Evolutionary conservation across 2,329 filamentous ascomycete genomes (phyloP).

Genomic region (Calcarisporium arbuscula): DNA sequence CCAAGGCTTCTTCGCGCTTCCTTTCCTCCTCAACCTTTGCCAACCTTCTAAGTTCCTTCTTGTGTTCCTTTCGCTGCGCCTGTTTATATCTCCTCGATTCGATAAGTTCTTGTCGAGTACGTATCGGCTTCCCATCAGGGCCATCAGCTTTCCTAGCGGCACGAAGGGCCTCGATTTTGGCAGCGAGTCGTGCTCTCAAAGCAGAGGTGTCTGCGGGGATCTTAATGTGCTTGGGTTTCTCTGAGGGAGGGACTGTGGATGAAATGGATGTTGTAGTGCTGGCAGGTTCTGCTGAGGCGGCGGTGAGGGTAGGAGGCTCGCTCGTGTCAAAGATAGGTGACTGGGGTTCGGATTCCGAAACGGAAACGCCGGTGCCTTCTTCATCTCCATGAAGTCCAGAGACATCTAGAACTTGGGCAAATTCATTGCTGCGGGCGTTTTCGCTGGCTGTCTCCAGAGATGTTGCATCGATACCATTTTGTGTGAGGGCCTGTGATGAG

Average conservation of each 20-base stretch:
- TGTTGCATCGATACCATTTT: conserved; percentile 5
- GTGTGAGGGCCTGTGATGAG: conserved; percentile 12
- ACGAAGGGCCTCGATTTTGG: conserved; percentile 78
- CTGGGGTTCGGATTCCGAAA: conserved; percentile 43
- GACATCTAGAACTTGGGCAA: conserved; percentile 18
- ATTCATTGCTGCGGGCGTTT: not conserved
- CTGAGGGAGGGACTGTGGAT: conserved; percentile 53
- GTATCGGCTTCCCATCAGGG: conserved; percentile 66
- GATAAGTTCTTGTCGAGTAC: conserved; percentile 85
- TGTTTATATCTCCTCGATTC: conserved; percentile 85
- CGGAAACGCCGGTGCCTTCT: conserved; percentile 38
- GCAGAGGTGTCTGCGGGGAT: conserved; percentile 66
- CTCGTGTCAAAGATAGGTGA: conserved; percentile 53
- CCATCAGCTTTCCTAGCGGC: conserved; percentile 83
- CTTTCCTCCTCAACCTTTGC: conserved; percentile 74
- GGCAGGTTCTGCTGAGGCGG: conserved; percentile 37
- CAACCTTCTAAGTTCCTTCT: conserved; percentile 74
- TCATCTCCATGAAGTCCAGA: conserved; percentile 31
- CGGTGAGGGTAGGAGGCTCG: conserved; percentile 31
- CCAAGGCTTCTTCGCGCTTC: conserved; percentile 56
- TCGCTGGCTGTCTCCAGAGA: conserved; percentile 8
- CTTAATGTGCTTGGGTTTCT: conserved; percentile 60
- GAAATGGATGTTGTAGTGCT: conserved; percentile 63
- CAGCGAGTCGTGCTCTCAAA: conserved; percentile 71
- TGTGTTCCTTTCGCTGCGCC: conserved; percentile 77